Conservation (phyloP, 1,139 yeast species). For the Trichomonascaceae sp. region DNA sequence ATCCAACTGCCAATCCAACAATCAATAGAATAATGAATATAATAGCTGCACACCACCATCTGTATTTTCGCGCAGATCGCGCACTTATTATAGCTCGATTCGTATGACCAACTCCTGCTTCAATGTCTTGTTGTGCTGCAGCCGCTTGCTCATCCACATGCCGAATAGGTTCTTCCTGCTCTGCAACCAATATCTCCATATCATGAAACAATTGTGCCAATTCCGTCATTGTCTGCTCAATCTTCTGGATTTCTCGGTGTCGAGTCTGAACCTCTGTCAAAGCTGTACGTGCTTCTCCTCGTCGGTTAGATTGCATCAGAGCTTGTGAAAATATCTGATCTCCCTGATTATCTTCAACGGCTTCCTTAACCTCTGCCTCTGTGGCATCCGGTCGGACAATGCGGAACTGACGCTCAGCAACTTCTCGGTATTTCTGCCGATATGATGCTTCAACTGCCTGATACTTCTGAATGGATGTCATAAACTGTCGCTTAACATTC, state of each 20-base stretch:
- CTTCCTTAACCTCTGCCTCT: conserved; percentile 74
- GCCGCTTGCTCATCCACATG: conserved; percentile 77
- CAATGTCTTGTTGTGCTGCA: conserved; percentile 83
- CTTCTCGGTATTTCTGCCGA: conserved; percentile 76
- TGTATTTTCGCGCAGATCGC: conserved; percentile 85
- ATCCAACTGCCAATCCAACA: conserved; percentile 49
- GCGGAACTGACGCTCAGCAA: conserved; percentile 88
- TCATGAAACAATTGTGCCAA: conserved; percentile 91
- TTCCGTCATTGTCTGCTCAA: conserved; percentile 94
- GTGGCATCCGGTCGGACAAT: conserved; percentile 93
- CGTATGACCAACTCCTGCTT: conserved; percentile 92
- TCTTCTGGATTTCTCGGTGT: conserved; percentile 90
- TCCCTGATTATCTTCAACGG: conserved; percentile 76
- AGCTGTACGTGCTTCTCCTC: conserved; percentile 96
- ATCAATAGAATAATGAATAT: conserved; percentile 60
- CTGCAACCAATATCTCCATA: conserved; percentile 94
- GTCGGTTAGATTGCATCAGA: conserved; percentile 80
- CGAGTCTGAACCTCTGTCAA: conserved; percentile 93
- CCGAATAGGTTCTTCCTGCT: conserved; percentile 86
- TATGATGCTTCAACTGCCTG: conserved; percentile 82
- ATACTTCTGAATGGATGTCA: conserved; percentile 79
- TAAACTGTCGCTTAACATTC: conserved; percentile 77
- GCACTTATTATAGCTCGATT: conserved; percentile 86
- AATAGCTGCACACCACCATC: conserved; percentile 77
- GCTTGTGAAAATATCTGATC: conserved; percentile 95